Conservation (phyloP, 2,329 filamentous ascomycete species). For the Penicillium corylophilum region DNA sequence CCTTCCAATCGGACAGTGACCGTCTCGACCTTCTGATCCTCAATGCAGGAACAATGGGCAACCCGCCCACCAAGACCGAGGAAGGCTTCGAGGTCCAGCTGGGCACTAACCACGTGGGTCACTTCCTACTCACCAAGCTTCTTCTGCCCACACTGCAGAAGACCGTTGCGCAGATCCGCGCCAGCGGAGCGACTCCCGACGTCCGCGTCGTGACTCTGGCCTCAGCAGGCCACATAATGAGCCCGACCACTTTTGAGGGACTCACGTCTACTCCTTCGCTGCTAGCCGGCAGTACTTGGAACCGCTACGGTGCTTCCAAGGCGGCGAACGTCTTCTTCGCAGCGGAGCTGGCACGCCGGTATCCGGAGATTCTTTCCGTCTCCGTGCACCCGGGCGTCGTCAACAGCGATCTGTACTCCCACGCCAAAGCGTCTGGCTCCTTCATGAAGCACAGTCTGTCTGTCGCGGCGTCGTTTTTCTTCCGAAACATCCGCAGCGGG, state of each 20-base stretch:
- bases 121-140: constrained; percentile 47
- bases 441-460: constrained; percentile 24
- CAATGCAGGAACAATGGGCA: constrained; percentile 51
- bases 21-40: constrained; percentile 49
- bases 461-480: constrained; percentile 24
- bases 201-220: constrained; percentile 37
- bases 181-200: constrained; percentile 31
- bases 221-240: constrained; percentile 37
- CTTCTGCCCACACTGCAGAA: constrained; percentile 43
- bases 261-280: constrained; percentile 40
- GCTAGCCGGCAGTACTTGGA: constrained; percentile 39
- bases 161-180: constrained; percentile 29
- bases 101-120: constrained; percentile 50
- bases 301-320: constrained; percentile 54
- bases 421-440: constrained; percentile 26
- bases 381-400: constrained; percentile 53
- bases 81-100: constrained; percentile 47
- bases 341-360: constrained; percentile 40
- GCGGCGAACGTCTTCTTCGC: constrained; percentile 50
- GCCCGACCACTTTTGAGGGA: constrained; percentile 33
- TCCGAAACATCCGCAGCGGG: constrained; percentile 35
- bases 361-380: constrained; percentile 39
- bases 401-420: constrained; percentile 40
- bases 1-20: constrained; percentile 41
- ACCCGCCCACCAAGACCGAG: constrained; percentile 36